These are phyloP conservation scores for Phytopythium vexans DNA, from an alignment of 352 stramenopile species.

Conservation along the genomic window DNA sequence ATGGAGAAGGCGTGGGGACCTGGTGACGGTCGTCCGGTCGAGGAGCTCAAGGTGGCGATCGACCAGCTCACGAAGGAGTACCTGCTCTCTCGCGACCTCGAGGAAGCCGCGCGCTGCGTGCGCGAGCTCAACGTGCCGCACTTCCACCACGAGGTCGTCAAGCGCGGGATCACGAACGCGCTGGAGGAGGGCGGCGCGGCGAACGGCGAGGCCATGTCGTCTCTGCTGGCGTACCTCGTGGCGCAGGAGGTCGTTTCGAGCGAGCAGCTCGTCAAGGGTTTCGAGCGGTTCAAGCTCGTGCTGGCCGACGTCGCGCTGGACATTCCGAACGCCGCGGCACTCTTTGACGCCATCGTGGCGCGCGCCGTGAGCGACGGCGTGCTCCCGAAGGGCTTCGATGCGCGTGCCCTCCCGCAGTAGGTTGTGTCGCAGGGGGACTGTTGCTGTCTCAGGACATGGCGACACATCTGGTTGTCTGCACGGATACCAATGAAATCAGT, in stretches of 20 bases:
- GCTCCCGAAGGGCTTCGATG: conserved; percentile 42
- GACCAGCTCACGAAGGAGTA: conserved; percentile 97
- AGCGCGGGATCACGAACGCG: conserved; percentile 66
- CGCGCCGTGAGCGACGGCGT: conserved; percentile 49
- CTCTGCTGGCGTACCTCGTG: conserved; percentile 70
- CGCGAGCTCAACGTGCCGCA: conserved; percentile 94
- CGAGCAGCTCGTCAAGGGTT: conserved; percentile 74
- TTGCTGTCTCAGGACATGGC: too few species aligned
- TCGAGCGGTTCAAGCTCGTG: conserved; percentile 76
- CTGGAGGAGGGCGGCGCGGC: conserved; percentile 46
- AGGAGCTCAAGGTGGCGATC: conserved; percentile 93
- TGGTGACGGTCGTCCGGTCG: conserved; percentile 87
- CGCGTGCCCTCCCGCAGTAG: conserved; percentile 29
- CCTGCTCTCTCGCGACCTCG: conserved; percentile 92
- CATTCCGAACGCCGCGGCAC: conserved; percentile 48
- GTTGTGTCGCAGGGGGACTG: too few species aligned
- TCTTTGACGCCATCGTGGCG: conserved; percentile 41
- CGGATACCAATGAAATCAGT: too few species aligned
- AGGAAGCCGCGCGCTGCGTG: conserved; percentile 91
- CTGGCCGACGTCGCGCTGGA: conserved; percentile 63
- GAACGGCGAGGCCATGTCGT: conserved; percentile 59
- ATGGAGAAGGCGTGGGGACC: conserved; percentile 98
- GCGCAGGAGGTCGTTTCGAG: conserved; percentile 56
- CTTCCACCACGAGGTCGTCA: conserved; percentile 97
- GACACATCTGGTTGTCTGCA: too few species aligned